Base-by-base conservation (phyloP, 176 grass and related monocot species). In the Miscanthus lutarioriparius region DNA sequence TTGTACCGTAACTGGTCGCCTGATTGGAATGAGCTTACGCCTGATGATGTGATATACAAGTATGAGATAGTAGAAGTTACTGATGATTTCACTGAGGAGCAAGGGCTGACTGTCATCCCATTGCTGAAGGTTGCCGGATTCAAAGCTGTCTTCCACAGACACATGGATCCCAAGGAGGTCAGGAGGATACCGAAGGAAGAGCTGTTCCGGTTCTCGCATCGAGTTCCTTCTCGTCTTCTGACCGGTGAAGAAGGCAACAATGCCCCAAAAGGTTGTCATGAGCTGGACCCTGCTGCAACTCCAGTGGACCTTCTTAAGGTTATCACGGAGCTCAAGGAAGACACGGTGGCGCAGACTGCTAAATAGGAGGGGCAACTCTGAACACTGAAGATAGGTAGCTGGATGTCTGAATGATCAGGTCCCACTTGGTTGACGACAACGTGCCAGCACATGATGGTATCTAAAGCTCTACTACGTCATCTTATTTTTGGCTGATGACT, bases 111-210 rank as follows among this genome's bases (percentile, higher is more conserved):
- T 65, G 92, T 93, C 51, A 90, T 89, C 22, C 93, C 96, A 36
- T 84, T 98, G 74, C 76, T 95, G 72, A 98, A 98, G 85, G 91
- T 98, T 68, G 91, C 93, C 80, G 93, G 96, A 79, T 98, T 98
- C 84, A 98, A 95, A 87, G 88, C 96, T 61, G 93, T 95, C 73
- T 98, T 98, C 68, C 91, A 95, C 78, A 86, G 84, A 49, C 92
- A 93, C 72, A 82, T 87, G 51, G 91, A 93, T 56, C 73, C 81
- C 37, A 88, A 86, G 69, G 90, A 93, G 85, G 87, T 90, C 25
- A 93, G 86, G 63, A 91, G 74, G 84, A 82, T 98, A 70, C 75
- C 92, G 20, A 98, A 92, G 74, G 93, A 90, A 70, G 96, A 94
- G 77, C 85, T 98, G 75, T 98, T 98, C 68, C 87, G 81, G 6